These are phyloP conservation scores for Alternaria sp. DNA, from an alignment of 2,329 filamentous ascomycete genomes.

Conservation along the genomic window DNA sequence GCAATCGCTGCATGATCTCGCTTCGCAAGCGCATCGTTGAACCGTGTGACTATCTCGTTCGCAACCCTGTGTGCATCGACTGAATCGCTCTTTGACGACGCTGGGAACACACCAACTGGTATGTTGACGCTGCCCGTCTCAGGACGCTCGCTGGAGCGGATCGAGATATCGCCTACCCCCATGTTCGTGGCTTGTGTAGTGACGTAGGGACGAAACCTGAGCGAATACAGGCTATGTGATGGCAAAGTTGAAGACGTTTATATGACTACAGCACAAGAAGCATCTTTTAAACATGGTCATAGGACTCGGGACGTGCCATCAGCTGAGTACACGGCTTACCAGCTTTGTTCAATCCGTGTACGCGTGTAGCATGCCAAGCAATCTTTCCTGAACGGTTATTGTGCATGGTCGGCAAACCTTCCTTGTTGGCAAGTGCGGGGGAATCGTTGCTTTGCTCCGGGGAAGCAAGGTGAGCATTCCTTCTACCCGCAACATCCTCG, in stretches of 20 bases:
- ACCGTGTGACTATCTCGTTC: conserved; percentile 45
- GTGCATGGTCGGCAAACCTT: conserved; percentile 21
- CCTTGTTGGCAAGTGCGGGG: conserved; percentile 18
- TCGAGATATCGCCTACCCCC: conserved; percentile 33
- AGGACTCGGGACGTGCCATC: not conserved
- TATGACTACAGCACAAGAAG: not conserved
- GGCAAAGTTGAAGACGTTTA: not conserved
- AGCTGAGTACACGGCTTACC: conserved; percentile 10
- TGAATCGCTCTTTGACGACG: conserved; percentile 34
- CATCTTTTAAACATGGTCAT: conserved; percentile 1
- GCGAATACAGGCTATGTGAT: not conserved
- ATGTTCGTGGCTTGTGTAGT: conserved; percentile 18
- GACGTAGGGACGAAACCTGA: not conserved
- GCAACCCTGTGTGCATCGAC: conserved; percentile 54
- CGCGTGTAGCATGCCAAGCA: conserved; percentile 6
- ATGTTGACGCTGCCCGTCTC: conserved; percentile 67
- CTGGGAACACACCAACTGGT: conserved; percentile 56
- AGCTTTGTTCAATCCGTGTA: conserved; percentile 9
- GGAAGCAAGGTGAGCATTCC: conserved; percentile 3
- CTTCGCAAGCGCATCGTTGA: conserved; percentile 55
- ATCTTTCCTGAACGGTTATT: not conserved
- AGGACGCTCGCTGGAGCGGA: conserved; percentile 55
- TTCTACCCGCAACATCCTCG: conserved; percentile 11
- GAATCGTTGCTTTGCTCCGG: conserved; percentile 14
- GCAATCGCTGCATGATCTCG: conserved; percentile 44